A percentile compares a stretch with the other conserved stretches of the same genome.
phyloP scores from a whole-genome alignment of 108 stramenopile genomes.

The Skeletonema tropicum region DNA sequence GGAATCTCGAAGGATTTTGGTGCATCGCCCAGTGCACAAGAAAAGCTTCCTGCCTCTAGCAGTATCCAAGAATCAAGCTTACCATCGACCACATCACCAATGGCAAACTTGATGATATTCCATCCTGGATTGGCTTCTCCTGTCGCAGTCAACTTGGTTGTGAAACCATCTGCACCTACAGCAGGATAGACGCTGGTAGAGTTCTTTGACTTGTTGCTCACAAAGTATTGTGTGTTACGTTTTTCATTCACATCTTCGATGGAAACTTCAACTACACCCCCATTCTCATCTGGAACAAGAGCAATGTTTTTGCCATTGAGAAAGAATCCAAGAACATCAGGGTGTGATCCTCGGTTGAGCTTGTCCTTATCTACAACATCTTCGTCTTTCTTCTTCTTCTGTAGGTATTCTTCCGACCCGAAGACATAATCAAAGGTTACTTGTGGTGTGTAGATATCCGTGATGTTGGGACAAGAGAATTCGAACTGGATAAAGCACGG shows the following conservation, averaged over 20 bases:
- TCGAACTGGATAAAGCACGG: slow-evolving; percentile 36
- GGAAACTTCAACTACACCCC: not conserved
- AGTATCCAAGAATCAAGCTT: slow-evolving; percentile 19
- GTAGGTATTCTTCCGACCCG: slow-evolving; percentile 44
- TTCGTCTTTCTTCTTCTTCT: not conserved
- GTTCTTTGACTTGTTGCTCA: not conserved
- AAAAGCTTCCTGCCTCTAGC: not conserved
- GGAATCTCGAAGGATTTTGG: not conserved
- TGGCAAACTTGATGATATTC: slow-evolving; percentile 11
- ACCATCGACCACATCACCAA: slow-evolving; percentile 3
- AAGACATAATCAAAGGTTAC: slow-evolving; percentile 49
- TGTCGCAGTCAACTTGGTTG: not conserved
- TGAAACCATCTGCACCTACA: slow-evolving; percentile 1
- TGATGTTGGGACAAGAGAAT: slow-evolving; percentile 17
- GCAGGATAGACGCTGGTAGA: not conserved
- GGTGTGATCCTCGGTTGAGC: not conserved
- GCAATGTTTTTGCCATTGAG: slow-evolving; percentile 8
- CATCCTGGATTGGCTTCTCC: slow-evolving; percentile 7
- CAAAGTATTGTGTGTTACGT: not conserved
- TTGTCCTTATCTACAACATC: not conserved
- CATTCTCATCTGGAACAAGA: slow-evolving; percentile 5
- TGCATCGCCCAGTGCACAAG: not conserved
- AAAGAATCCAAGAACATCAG: slow-evolving; percentile 6
- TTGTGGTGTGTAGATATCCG: slow-evolving; percentile 27
- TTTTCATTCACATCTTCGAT: slow-evolving; percentile 2